A percentile compares a stretch with the other conserved stretches of the same genome.
These are phyloP conservation scores for Pinus taeda DNA, from an alignment of 75 land plant genomes.

Conservation along the genomic window DNA sequence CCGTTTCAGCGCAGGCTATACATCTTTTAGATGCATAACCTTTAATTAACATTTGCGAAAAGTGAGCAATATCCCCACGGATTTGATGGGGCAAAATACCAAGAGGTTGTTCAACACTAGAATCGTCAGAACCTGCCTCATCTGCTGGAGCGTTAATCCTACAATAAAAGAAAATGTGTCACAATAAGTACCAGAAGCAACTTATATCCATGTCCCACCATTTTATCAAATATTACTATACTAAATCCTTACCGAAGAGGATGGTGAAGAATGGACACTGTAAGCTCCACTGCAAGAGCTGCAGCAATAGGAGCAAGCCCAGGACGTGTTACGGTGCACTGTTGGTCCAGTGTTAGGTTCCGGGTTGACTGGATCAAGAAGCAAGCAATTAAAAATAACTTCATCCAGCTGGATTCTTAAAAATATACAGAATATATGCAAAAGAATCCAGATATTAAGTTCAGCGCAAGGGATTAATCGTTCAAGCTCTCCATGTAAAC, in stretches of 20 bases:
- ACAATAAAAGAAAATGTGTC: neutral
- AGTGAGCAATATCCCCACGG: constrained; percentile 80
- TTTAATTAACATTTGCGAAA: constrained; percentile 71
- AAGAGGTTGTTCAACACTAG: constrained; percentile 64
- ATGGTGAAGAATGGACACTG: constrained; percentile 90
- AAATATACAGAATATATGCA: neutral
- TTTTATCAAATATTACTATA: neutral
- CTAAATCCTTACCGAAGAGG: constrained; percentile 63
- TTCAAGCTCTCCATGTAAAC: constrained; percentile 3
- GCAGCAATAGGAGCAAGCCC: constrained; percentile 98
- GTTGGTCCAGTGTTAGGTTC: constrained; percentile 97
- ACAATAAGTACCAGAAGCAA: neutral
- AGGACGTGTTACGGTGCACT: constrained; percentile 99
- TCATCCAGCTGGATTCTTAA: neutral
- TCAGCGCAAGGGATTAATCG: neutral
- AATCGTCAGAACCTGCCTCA: constrained; percentile 27
- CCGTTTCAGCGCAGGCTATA: constrained; percentile 81
- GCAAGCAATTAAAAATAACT: neutral
- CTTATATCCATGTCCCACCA: neutral
- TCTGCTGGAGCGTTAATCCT: constrained; percentile 90
- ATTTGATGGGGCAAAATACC: constrained; percentile 98
- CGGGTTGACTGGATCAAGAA: constrained; percentile 79
- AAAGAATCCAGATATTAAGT: neutral
- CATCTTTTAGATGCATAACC: constrained; percentile 89
- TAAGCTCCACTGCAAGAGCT: constrained; percentile 89